Conservation (phyloP, 106 monocot species). For the Platanthera zijinensis region DNA sequence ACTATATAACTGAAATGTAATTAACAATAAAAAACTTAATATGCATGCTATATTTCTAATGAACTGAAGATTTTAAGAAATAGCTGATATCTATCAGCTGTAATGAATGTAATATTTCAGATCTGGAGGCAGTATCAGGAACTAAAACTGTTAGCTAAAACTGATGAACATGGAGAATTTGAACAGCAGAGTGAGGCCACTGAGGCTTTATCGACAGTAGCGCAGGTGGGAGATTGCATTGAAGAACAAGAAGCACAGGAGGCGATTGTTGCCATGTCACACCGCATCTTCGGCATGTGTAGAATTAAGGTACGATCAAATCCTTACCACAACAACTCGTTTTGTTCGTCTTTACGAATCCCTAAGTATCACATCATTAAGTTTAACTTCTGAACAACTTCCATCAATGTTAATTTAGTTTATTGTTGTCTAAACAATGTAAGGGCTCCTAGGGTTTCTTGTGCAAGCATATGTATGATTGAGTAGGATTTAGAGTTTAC, state of each 20-base stretch:
- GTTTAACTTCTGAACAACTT: too few relatives aligned
- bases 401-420: too few relatives aligned
- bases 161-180: background rate
- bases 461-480: too few relatives aligned
- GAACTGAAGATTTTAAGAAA: background rate
- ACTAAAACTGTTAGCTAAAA: slow-evolving; percentile 9
- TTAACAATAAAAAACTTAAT: background rate
- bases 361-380: too few relatives aligned
- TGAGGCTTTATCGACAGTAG: slow-evolving; percentile 47
- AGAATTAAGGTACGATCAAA: slow-evolving; percentile 34
- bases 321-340: background rate
- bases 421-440: too few relatives aligned
- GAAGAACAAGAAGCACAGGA: slow-evolving; percentile 25
- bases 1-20: background rate
- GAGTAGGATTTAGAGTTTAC: too few relatives aligned
- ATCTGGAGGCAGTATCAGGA: slow-evolving; percentile 21
- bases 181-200: slow-evolving; percentile 22
- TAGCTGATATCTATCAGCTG: background rate
- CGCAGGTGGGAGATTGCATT: slow-evolving; percentile 41
- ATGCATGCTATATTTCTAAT: background rate
- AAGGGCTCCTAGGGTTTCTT: too few relatives aligned
- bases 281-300: slow-evolving; percentile 12
- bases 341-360: too few relatives aligned
- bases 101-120: slow-evolving; percentile 17
- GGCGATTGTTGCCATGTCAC: slow-evolving; percentile 19